Percentiles rank a stretch among this genome's conserved stretches.
Conservation (phyloP, 2,329 filamentous ascomycete species). For the Zasmidium citrigriseum region DNA sequence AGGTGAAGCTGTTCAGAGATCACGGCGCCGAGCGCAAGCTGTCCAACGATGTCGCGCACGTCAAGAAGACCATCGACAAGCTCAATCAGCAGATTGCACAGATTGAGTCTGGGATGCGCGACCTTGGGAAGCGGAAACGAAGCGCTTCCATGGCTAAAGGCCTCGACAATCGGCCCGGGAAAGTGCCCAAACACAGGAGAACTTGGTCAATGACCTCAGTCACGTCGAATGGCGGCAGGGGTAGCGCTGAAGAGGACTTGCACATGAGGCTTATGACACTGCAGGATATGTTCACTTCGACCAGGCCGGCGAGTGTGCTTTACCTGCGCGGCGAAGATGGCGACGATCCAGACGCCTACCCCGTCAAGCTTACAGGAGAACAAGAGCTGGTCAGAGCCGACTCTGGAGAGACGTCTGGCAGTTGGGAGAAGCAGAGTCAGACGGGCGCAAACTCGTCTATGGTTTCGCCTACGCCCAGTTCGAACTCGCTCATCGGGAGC, state of each 20-base stretch:
- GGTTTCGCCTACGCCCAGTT: constrained; percentile 52
- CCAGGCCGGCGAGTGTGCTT: constrained; percentile 73
- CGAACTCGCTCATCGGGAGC: constrained; percentile 44
- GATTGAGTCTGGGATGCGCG: constrained; percentile 61
- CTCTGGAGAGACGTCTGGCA: constrained; percentile 45
- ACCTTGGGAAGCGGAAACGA: constrained; percentile 63
- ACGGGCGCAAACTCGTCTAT: constrained; percentile 54
- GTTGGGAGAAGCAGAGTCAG: constrained; percentile 53
- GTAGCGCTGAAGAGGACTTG: constrained; percentile 65
- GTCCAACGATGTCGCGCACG: constrained; percentile 89
- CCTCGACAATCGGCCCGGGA: constrained; percentile 66
- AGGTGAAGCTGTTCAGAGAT: constrained; percentile 94
- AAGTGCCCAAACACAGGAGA: constrained; percentile 84
- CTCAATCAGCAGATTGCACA: constrained; percentile 91
- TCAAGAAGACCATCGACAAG: constrained; percentile 96
- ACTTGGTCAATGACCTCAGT: constrained; percentile 92
- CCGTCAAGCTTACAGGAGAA: constrained; percentile 72
- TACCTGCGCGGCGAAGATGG: constrained; percentile 75
- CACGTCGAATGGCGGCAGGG: constrained; percentile 45
- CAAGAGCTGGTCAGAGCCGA: constrained; percentile 59
- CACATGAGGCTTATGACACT: constrained; percentile 75
- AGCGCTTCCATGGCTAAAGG: constrained; percentile 51
- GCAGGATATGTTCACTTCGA: constrained; percentile 88
- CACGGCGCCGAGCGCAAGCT: constrained; percentile 94
- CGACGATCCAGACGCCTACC: constrained; percentile 78